phyloP scores from a whole-genome alignment of 2,329 filamentous ascomycete genomes.

The Colletotrichum sp. region DNA sequence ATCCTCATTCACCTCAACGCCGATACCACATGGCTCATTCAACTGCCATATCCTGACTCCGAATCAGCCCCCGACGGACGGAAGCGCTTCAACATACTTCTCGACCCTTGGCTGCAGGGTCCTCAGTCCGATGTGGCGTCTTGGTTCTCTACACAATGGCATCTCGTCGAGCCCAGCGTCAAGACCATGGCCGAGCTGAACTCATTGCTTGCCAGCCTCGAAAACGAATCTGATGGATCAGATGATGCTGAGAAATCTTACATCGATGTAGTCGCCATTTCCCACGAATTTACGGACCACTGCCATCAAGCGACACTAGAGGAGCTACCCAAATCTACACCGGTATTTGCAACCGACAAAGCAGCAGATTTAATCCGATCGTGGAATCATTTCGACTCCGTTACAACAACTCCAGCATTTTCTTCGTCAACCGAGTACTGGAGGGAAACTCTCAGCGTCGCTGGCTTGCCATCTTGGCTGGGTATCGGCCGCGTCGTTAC shows the following conservation, averaged over 20 bases:
- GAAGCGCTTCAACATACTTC: constrained; percentile 66
- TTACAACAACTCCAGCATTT: constrained; percentile 56
- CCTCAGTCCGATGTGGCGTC: constrained; percentile 66
- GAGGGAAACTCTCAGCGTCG: constrained; percentile 24
- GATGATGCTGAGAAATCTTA: constrained; percentile 32
- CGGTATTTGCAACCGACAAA: constrained; percentile 64
- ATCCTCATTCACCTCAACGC: constrained; percentile 70
- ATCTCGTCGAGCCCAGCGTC: constrained; percentile 58
- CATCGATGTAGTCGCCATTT: constrained; percentile 65
- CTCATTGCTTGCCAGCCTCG: constrained; percentile 52
- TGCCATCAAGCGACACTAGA: constrained; percentile 67
- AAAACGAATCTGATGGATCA: constrained; percentile 32
- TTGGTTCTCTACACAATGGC: constrained; percentile 72
- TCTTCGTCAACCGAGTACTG: constrained; percentile 27
- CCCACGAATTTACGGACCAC: constrained; percentile 73
- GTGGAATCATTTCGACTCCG: constrained; percentile 64
- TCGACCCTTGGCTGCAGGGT: constrained; percentile 70
- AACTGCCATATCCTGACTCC: constrained; percentile 59
- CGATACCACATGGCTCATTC: constrained; percentile 72
- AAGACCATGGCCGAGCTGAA: constrained; percentile 62
- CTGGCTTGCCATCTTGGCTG: constrained; percentile 62
- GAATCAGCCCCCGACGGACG: constrained; percentile 46
- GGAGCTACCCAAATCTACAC: constrained; percentile 57
- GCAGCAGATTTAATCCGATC: constrained; percentile 60
- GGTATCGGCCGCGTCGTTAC: constrained; percentile 63